phyloP scores from a whole-genome alignment of 2,329 filamentous ascomycete genomes.

The Phaeosphaeriaceae sp. region DNA sequence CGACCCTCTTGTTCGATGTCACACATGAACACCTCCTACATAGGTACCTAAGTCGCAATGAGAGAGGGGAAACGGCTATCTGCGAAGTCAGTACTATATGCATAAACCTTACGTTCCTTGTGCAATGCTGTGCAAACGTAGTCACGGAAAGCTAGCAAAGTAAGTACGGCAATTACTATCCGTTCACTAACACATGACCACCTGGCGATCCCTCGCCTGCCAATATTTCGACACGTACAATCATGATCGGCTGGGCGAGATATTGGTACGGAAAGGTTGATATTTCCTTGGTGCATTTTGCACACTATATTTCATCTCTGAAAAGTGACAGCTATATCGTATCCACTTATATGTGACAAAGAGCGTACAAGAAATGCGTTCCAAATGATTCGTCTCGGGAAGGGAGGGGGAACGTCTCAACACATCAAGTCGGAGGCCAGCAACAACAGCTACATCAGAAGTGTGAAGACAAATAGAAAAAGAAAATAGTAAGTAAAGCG shows the following conservation, averaged over 20 bases:
- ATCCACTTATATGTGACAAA: constrained; percentile 25
- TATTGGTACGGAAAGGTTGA: constrained; percentile 12
- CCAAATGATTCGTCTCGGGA: constrained; percentile 21
- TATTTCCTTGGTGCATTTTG: constrained; percentile 12
- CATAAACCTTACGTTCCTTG: constrained; percentile 3
- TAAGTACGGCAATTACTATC: constrained; percentile 23
- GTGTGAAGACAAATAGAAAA: constrained; percentile 4
- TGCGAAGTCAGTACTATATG: not conserved
- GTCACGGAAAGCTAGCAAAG: not conserved
- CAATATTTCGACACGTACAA: constrained; percentile 3
- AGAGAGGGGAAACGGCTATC: not conserved
- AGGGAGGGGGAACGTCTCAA: constrained; percentile 13
- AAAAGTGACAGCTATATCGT: constrained; percentile 19
- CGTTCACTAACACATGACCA: constrained; percentile 18
- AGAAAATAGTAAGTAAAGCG: constrained; percentile 18
- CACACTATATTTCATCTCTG: constrained; percentile 11
- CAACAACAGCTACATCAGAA: constrained; percentile 3
- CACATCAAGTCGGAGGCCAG: constrained; percentile 1
- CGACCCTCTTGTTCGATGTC: not conserved
- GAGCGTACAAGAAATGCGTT: constrained; percentile 18
- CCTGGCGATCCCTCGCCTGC: not conserved
- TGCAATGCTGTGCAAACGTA: constrained; percentile 5
- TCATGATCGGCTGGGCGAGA: not conserved
- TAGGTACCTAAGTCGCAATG: not conserved
- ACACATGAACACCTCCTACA: not conserved